Base-by-base conservation (phyloP, 1,284 basidiomycete species). In the Pseudozyma sp. region DNA sequence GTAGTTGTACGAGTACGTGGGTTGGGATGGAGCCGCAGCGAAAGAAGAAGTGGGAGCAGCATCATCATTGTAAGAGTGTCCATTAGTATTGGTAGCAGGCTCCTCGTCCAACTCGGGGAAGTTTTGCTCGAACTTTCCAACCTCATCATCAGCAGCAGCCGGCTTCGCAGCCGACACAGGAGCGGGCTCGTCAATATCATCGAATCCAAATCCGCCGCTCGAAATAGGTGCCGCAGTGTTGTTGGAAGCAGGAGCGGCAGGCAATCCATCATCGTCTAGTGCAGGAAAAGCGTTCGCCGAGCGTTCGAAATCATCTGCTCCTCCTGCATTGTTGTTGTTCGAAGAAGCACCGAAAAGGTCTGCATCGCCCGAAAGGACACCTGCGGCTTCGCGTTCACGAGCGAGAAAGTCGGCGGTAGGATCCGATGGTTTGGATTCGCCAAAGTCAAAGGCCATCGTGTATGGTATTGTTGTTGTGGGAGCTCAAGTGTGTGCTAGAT, bases 41-140 rank as follows among this genome's bases (percentile, higher is more conserved):
- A 48, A 31, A 19, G 52, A 34, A 14, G 60, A 31, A 6, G 60
- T 38, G 25, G 64, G 39, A 4, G 48, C 48, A 7, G 59, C 45
- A 56, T 59, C 70, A 34, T 64, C 58, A 16, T 66, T 52, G 49
- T 61, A 68, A 6, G 47, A 40, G 35, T 35, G 48, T 43, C 66
- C 74, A 58, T 71, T 76, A 18, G 55, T 40, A 44, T 55, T 49
- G 48, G 38, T 44, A 35, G 52, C 42, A 19, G 59, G 60, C 18
- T 49, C 56, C 25, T 83, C 87, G 56, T 91, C 90, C 63, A 98
- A 89, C 77, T 94, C 94, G 0, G 95, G 95, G 86, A 96, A 98
- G 74, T 93, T 90, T 83, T 88, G 92, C 87, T 96, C 92, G 78
- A 98, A 98, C 86, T 93, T 90, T 78, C 93, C 92, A 70, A 94